These are phyloP conservation scores for Sphaerulina vaccinii DNA, from an alignment of 2,329 filamentous ascomycete genomes.

Conservation along the genomic window DNA sequence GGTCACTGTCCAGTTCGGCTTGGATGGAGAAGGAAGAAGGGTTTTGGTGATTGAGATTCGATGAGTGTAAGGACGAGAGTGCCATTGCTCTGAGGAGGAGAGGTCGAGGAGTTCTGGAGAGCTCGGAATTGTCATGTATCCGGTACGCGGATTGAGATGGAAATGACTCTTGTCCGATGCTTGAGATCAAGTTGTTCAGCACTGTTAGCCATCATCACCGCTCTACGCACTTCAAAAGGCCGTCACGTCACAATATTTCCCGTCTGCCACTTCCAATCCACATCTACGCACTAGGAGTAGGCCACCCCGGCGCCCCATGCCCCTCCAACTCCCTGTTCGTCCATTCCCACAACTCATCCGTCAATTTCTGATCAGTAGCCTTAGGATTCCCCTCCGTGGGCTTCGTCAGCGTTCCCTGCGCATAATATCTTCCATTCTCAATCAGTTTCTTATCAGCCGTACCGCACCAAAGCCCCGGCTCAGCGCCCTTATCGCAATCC, in stretches of 20 bases:
- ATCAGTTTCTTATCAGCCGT: constrained; percentile 25
- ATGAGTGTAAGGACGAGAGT: too few species aligned
- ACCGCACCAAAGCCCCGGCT: constrained; percentile 31
- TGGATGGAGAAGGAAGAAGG: too few species aligned
- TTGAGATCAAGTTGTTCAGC: too few species aligned
- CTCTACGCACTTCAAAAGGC: too few species aligned
- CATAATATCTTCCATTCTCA: constrained; percentile 32
- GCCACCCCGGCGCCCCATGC: constrained; percentile 21
- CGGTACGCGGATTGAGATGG: too few species aligned
- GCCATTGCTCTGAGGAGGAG: too few species aligned
- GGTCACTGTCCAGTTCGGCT: too few species aligned
- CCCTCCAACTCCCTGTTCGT: constrained; percentile 31
- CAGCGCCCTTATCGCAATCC: constrained; percentile 24
- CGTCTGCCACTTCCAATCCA: background rate
- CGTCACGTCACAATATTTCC: background rate
- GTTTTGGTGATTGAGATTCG: too few species aligned
- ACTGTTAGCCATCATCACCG: too few species aligned
- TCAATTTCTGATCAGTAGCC: constrained; percentile 23
- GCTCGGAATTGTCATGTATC: too few species aligned
- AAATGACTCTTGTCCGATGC: too few species aligned
- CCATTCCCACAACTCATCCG: constrained; percentile 33
- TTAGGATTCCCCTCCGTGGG: constrained; percentile 10
- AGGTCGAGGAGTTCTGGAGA: too few species aligned
- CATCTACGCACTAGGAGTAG: background rate
- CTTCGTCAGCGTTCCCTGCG: constrained; percentile 25